These are phyloP conservation scores for Starmerella stigmatis DNA, from an alignment of 805 yeast genomes.

Conservation along the genomic window DNA sequence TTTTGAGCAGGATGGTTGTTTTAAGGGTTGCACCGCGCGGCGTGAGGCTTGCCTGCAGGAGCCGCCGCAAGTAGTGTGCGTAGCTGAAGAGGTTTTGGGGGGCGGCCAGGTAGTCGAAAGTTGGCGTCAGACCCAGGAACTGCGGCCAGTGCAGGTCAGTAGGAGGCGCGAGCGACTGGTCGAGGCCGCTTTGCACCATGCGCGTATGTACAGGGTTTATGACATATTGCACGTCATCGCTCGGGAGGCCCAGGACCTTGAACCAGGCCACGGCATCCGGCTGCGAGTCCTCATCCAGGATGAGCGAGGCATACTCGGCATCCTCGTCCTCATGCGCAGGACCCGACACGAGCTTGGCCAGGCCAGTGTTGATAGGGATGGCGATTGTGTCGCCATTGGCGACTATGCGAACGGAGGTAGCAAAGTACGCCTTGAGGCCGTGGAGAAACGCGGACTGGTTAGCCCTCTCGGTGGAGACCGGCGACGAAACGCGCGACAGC, in stretches of 20 bases:
- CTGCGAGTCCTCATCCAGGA: conserved; percentile 16
- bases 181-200: conserved; percentile 58
- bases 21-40: conserved; percentile 35
- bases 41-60: conserved; percentile 41
- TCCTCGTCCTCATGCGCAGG: conserved; percentile 38
- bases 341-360: conserved; percentile 43
- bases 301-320: conserved; percentile 32
- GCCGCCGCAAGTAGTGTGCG: conserved; percentile 44
- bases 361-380: conserved; percentile 58
- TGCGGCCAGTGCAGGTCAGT: conserved; percentile 36
- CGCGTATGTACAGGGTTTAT: conserved; percentile 61
- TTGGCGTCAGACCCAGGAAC: conserved; percentile 38
- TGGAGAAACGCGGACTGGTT: conserved; percentile 52
- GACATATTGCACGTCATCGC: conserved; percentile 31
- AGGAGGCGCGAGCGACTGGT: conserved; percentile 28
- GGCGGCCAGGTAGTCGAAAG: conserved; percentile 18
- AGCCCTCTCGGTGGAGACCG: conserved; percentile 53
- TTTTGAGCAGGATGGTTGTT: conserved; percentile 56
- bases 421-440: conserved; percentile 54
- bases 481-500: conserved; percentile 57
- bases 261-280: conserved; percentile 80
- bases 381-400: conserved; percentile 62
- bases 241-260: conserved; percentile 35
- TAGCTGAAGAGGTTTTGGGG: conserved; percentile 38
- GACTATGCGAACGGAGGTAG: conserved; percentile 45